Base-by-base conservation (phyloP, 495 filamentous ascomycete genomes). In the Talaromyces borbonicus region DNA sequence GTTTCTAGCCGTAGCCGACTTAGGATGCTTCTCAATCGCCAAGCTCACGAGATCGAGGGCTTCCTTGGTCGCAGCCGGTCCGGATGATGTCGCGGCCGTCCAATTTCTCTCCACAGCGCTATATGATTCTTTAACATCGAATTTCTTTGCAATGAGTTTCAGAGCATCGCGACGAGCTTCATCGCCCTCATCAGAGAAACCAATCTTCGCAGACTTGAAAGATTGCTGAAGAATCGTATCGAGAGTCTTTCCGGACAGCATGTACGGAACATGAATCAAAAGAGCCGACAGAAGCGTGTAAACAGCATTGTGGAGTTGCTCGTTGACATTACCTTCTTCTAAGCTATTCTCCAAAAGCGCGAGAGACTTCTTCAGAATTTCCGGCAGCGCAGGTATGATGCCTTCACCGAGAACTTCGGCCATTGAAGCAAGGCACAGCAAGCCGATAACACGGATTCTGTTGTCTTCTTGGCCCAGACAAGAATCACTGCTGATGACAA, bases 391-490 rank as follows among this genome's bases (percentile, higher is more conserved):
- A 0, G 90, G 84, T 31, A 97, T 82, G 56, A 93, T 81, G 4
- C 77, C 78, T 46, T 94, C 83, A 29, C 81, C 80, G n/a, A 95
- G 68, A 8, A 92, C 86, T 45, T 92, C 86, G 2, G 90, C 80
- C 58, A 92, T 79, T 2, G 87, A 92, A 0, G 90, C 83, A 33
- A 98, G 69, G 57, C 87, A 95, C 18, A 96, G 67, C n/a, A 95
- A 66, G 31, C 87, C 84, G 67, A 90, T 81, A 47, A 85, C 72
- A 16, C 83, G 81, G 23, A 96, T 75, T 32, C 75, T 75, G 47
- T 74, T 68, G 55, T 93, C 85, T 4, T 72, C 60, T 56, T 82
- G 80, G 31, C 81, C 83, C 20, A 97, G 73, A 49, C 84, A 90
- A 48, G 84, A 68, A 25, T 74, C 62, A 35, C 86, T 78, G n/a